Conservation (phyloP, 768 basidiomycete genomes). For the Leccinum olivaceopallidum region DNA sequence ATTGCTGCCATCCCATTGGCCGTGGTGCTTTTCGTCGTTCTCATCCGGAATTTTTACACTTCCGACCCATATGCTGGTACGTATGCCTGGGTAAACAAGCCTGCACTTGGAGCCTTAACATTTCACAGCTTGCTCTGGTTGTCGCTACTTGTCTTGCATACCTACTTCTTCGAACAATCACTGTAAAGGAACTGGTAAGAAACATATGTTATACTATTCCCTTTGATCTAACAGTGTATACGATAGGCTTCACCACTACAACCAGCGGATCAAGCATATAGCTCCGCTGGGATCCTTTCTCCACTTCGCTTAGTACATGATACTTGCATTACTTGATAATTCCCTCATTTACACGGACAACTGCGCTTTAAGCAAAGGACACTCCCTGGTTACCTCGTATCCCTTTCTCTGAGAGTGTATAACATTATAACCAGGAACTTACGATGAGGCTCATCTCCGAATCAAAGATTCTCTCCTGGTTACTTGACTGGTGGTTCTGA, state of each 20-base stretch:
- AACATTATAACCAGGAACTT: neutral
- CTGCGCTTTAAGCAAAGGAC: slow-evolving; percentile 3
- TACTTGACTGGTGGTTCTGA: neutral
- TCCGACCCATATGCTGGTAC: slow-evolving; percentile 81
- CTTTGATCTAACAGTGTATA: slow-evolving; percentile 5
- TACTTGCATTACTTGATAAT: neutral
- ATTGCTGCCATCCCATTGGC: slow-evolving; percentile 72
- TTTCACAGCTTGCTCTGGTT: slow-evolving; percentile 74
- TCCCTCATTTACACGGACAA: slow-evolving; percentile 12
- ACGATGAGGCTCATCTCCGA: neutral
- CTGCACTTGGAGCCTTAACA: neutral
- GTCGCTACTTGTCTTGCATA: slow-evolving; percentile 88
- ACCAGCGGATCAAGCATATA: slow-evolving; percentile 33
- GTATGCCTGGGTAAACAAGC: slow-evolving; percentile 20
- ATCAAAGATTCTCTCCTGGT: neutral
- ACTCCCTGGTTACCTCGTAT: neutral
- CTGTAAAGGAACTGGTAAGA: slow-evolving; percentile 51
- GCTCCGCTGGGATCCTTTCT: neutral
- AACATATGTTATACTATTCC: neutral
- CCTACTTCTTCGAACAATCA: slow-evolving; percentile 72
- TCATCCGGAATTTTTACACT: slow-evolving; percentile 88
- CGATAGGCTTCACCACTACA: slow-evolving; percentile 31
- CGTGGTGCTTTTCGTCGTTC: slow-evolving; percentile 77
- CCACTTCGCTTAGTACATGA: slow-evolving; percentile 2
- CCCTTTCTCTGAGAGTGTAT: neutral